Percentiles rank a stretch among this genome's conserved stretches.
These are phyloP conservation scores for Microdochium trichocladiopsis DNA, from an alignment of 2,329 filamentous ascomycete genomes.

Conservation along the genomic window DNA sequence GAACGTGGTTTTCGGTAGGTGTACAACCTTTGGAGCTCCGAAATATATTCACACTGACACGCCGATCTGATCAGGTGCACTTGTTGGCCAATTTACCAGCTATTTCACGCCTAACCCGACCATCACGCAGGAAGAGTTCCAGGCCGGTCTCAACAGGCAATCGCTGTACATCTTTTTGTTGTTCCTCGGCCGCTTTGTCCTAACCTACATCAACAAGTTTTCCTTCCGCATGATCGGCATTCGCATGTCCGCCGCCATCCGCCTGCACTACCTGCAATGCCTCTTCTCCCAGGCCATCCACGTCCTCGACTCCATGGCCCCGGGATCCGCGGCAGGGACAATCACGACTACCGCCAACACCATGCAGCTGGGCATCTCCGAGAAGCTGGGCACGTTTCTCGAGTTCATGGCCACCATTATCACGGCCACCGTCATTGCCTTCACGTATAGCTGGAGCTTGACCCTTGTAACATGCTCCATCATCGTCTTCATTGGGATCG, in stretches of 20 bases:
- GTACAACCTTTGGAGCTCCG: neutral
- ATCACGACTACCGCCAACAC: slow-evolving; percentile 59
- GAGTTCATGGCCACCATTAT: slow-evolving; percentile 48
- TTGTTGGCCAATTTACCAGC: slow-evolving; percentile 40
- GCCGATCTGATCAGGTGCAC: slow-evolving; percentile 23
- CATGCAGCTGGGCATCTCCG: slow-evolving; percentile 58
- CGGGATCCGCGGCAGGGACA: slow-evolving; percentile 53
- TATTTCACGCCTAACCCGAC: slow-evolving; percentile 28
- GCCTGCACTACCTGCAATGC: slow-evolving; percentile 56
- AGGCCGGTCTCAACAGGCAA: slow-evolving; percentile 31
- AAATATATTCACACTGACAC: slow-evolving; percentile 5
- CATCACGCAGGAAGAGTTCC: slow-evolving; percentile 29
- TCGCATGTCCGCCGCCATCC: slow-evolving; percentile 51
- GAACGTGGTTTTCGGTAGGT: slow-evolving; percentile 49
- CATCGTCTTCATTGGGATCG: slow-evolving; percentile 46
- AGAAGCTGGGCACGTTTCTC: slow-evolving; percentile 52
- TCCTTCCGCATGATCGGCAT: slow-evolving; percentile 56
- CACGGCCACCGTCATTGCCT: slow-evolving; percentile 45
- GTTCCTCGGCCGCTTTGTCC: slow-evolving; percentile 57
- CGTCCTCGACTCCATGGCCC: slow-evolving; percentile 58
- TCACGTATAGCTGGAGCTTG: slow-evolving; percentile 50
- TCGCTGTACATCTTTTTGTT: slow-evolving; percentile 63
- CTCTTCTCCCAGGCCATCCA: slow-evolving; percentile 61
- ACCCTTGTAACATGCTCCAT: slow-evolving; percentile 51
- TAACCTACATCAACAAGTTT: slow-evolving; percentile 59